These are phyloP conservation scores for Panaeolus papilionaceus DNA, from an alignment of 768 basidiomycete species.

Conservation along the genomic window DNA sequence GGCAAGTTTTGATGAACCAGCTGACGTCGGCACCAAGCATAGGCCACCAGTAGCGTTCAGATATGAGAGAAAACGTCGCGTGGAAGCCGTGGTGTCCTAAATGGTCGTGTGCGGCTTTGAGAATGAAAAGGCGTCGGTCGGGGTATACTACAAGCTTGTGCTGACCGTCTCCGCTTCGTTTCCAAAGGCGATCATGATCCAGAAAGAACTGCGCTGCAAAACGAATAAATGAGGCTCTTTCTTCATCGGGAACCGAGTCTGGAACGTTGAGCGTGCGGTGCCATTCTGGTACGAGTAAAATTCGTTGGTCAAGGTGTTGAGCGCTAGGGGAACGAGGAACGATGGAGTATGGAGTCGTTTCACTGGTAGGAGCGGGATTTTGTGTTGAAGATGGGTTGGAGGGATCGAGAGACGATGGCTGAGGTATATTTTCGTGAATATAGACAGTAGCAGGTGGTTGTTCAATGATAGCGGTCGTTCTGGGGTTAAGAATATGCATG, in stretches of 20 bases:
- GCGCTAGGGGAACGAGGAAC: not conserved
- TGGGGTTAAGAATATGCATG: too few species aligned
- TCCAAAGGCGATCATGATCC: conserved; percentile 24
- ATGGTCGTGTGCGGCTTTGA: conserved; percentile 26
- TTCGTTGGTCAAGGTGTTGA: conserved; percentile 4
- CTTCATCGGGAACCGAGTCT: not conserved
- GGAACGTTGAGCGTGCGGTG: conserved; percentile 9
- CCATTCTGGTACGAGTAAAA: conserved; percentile 14
- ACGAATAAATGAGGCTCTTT: conserved; percentile 11
- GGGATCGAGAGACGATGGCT: too few species aligned
- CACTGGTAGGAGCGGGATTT: not conserved
- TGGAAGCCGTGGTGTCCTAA: conserved; percentile 36
- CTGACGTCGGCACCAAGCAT: conserved; percentile 36
- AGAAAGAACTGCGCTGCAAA: conserved; percentile 31
- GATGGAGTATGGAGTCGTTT: not conserved
- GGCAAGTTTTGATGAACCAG: not conserved
- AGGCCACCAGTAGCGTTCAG: conserved; percentile 42
- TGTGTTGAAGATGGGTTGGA: too few species aligned
- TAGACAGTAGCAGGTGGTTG: too few species aligned
- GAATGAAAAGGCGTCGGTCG: conserved; percentile 19
- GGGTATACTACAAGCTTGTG: not conserved
- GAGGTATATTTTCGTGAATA: too few species aligned
- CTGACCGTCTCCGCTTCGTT: conserved; percentile 23
- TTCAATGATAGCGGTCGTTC: too few species aligned
- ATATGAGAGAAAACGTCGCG: conserved; percentile 16